Evolutionary conservation across 2,329 filamentous ascomycete genomes (phyloP), one percentile per base, ranked within the genome.

Genomic region (Diaporthe velutina): DNA sequence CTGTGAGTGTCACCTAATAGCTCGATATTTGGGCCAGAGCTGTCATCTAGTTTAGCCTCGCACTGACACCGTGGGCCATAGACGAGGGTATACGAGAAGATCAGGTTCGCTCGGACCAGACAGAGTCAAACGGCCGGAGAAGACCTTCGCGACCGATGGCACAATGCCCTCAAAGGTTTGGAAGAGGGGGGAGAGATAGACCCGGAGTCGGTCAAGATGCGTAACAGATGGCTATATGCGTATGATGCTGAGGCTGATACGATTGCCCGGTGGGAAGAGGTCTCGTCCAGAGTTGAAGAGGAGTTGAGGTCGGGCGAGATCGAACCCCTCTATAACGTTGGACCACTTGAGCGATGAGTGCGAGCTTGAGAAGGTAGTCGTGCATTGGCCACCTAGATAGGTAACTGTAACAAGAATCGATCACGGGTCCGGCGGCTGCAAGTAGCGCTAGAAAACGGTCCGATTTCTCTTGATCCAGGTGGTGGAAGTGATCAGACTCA

Each of bases 161-260:
- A 86, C 76, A 85, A 82, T 66, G 84, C 83, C 12, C 80, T 86
- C 55, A 85, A 84, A 77, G 78, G 84, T 57, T 77, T 85, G 7
- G 84, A 84, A 28, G 82, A 83, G 15, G 82, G 83, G n/a, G 82
- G 83, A 10, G 83, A 85, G 60, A 84, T 87, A 57, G 84, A 87
- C 73, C 85, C 85, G 0, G 85, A 87, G 73, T 84, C 84, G 33
- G 79, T 87, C 35, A 86, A 86, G 80, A 87, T 87, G 73, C 78
- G 86, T 77, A 88, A 88, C 74, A 79, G 85, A 45, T 87, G 85
- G 81, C 75, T 88, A 28, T 88, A 88, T 75, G 83, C 84, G 2
- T 87, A 84, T 68, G 86, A 88, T 76, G 85, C 85, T 9, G 85
- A 88, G 78, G 82, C 81, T 4, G 86, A 87, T 70, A 84, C 86